phyloP scores from a whole-genome alignment of 805 yeast species.

The Yamadazyma paraphyllophila region DNA sequence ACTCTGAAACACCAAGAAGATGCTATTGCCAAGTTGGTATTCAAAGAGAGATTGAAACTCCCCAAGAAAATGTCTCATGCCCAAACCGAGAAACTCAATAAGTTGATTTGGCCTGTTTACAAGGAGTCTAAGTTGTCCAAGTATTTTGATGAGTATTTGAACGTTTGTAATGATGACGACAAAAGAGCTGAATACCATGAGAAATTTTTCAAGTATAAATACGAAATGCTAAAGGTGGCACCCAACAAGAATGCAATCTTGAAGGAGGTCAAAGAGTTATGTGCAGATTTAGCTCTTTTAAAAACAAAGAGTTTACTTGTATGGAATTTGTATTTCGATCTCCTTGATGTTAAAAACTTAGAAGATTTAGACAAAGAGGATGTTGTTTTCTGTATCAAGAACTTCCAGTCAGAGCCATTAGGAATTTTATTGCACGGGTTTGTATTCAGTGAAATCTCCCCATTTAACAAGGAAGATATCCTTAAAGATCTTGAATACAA shows the following conservation, averaged over 20 bases:
- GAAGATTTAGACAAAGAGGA: conserved; percentile 44
- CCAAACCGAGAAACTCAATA: conserved; percentile 37
- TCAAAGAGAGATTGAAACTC: conserved; percentile 49
- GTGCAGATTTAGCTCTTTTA: conserved; percentile 71
- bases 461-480: conserved; percentile 40
- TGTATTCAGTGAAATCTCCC: conserved; percentile 65
- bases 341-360: conserved; percentile 58
- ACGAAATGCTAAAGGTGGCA: conserved; percentile 50
- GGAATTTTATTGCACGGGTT: conserved; percentile 63
- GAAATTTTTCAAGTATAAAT: conserved; percentile 54
- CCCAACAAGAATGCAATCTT: conserved; percentile 46
- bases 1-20: conserved; percentile 40
- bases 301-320: conserved; percentile 59
- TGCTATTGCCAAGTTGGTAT: conserved; percentile 37
- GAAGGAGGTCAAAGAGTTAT: conserved; percentile 50
- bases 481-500: conserved; percentile 5
- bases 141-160: conserved; percentile 56
- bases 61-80: conserved; percentile 44
- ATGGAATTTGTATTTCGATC: conserved; percentile 74
- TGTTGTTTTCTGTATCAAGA: conserved; percentile 50
- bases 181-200: conserved; percentile 60
- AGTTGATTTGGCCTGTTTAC: conserved; percentile 47
- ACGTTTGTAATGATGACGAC: conserved; percentile 57
- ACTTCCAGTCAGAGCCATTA: conserved; percentile 61
- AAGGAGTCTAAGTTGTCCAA: conserved; percentile 49